Evolutionary conservation across 2,329 filamentous ascomycete species (phyloP).

Genomic region (Pseudocercospora eumusae): DNA sequence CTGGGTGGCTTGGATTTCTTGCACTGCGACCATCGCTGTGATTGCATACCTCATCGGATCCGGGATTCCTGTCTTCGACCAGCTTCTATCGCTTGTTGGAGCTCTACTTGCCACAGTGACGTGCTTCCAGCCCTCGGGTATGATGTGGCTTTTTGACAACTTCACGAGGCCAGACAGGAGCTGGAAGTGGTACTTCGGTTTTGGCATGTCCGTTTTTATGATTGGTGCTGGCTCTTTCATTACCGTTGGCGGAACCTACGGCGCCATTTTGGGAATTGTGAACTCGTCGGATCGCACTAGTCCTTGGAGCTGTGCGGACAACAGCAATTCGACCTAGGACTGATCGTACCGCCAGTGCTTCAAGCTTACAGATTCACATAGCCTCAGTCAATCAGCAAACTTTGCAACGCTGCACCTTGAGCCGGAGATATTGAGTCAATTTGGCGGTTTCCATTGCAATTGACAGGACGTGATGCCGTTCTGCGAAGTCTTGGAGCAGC

Average conservation of each 20-base stretch:
- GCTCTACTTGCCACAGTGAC: conserved; percentile 32
- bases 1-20: conserved; percentile 29
- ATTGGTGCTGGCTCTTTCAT: conserved; percentile 45
- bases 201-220: conserved; percentile 35
- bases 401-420: neutral
- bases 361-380: neutral
- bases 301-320: conserved; percentile 31
- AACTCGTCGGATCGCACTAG: conserved; percentile 27
- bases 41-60: conserved; percentile 31
- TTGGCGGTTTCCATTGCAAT: no score
- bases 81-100: conserved; percentile 32
- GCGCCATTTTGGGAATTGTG: conserved; percentile 46
- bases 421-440: no score
- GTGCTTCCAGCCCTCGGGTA: conserved; percentile 40
- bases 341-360: neutral
- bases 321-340: conserved; percentile 36
- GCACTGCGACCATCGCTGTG: conserved; percentile 25
- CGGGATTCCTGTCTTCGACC: conserved; percentile 32
- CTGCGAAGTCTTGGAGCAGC: no score
- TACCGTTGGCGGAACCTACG: conserved; percentile 49
- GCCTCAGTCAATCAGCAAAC: neutral
- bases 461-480: no score
- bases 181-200: conserved; percentile 14
- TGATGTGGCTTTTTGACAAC: conserved; percentile 50
- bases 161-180: conserved; percentile 31